These are phyloP conservation scores for Pseudonitzschia delicatissima DNA, from an alignment of 108 stramenopile genomes.

Conservation along the genomic window DNA sequence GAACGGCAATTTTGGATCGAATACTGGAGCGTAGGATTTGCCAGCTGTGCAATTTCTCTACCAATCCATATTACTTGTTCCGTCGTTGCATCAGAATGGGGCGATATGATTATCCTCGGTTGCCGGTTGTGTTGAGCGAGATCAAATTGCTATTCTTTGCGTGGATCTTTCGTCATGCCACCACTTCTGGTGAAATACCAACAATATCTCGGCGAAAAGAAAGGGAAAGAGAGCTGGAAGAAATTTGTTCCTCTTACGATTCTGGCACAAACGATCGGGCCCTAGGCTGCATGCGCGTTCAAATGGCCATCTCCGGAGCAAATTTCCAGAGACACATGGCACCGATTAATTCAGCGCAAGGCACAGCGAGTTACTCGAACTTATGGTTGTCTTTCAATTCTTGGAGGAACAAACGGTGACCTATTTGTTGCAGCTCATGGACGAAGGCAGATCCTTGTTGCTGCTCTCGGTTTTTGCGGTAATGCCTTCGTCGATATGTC, in stretches of 20 bases:
- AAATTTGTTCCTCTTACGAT: conserved; percentile 23
- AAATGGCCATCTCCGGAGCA: conserved; percentile 23
- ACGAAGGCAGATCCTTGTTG: conserved; percentile 55
- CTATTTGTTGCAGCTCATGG: conserved; percentile 47
- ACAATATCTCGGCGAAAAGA: background rate
- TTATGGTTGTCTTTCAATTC: conserved; percentile 51
- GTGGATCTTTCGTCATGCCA: conserved; percentile 70
- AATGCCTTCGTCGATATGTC: conserved; percentile 70
- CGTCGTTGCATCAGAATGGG: conserved; percentile 22
- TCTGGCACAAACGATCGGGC: background rate
- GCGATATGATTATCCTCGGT: conserved; percentile 53
- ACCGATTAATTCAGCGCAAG: conserved; percentile 23
- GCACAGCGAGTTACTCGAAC: conserved; percentile 35
- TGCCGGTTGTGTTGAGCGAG: conserved; percentile 58
- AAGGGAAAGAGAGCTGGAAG: background rate
- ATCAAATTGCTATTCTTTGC: conserved; percentile 64
- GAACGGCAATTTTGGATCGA: conserved; percentile 45
- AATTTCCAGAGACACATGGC: conserved; percentile 33
- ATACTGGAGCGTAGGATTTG: conserved; percentile 71
- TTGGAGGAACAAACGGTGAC: conserved; percentile 47
- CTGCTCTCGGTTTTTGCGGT: conserved; percentile 70
- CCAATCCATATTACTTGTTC: conserved; percentile 35
- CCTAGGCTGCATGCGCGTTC: conserved; percentile 13
- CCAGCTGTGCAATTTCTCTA: conserved; percentile 33
- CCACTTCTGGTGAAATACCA: conserved; percentile 18